phyloP scores from a whole-genome alignment of 257 asterid genomes.

The Solanum piurae region DNA sequence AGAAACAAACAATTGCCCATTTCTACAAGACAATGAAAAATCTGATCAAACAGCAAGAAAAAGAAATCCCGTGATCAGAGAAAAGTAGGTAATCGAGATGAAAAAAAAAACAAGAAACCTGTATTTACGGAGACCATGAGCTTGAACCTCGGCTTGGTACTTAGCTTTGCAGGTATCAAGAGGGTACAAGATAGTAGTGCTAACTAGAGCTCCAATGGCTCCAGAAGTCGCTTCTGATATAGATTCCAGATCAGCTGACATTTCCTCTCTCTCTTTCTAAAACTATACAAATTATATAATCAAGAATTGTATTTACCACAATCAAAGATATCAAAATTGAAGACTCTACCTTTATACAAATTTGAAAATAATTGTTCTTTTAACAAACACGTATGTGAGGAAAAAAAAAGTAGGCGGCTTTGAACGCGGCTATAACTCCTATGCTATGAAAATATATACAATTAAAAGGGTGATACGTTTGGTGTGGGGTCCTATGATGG shows the following conservation, averaged over 20 bases:
- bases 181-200: slow-evolving; percentile 33
- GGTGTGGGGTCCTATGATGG: background rate
- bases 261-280: background rate
- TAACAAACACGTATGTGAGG: background rate
- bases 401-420: background rate
- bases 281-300: background rate
- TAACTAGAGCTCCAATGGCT: slow-evolving; percentile 32
- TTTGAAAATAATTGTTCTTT: background rate
- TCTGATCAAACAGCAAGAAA: background rate
- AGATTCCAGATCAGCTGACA: slow-evolving; percentile 29
- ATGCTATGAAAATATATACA: background rate
- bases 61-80: background rate
- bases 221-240: slow-evolving; percentile 36
- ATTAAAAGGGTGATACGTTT: background rate
- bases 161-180: slow-evolving; percentile 41
- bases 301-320: background rate
- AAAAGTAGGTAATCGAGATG: background rate
- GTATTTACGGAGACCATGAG: slow-evolving; percentile 30
- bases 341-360: background rate
- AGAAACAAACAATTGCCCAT: background rate
- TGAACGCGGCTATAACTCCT: background rate
- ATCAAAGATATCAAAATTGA: background rate
- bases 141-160: slow-evolving; percentile 30
- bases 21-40: background rate
- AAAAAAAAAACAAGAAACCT: slow-evolving; percentile 2